A percentile compares a stretch with the other conserved stretches of the same genome.
Conservation (phyloP, 768 basidiomycete genomes). For the Phlebiopsis gigantea region DNA sequence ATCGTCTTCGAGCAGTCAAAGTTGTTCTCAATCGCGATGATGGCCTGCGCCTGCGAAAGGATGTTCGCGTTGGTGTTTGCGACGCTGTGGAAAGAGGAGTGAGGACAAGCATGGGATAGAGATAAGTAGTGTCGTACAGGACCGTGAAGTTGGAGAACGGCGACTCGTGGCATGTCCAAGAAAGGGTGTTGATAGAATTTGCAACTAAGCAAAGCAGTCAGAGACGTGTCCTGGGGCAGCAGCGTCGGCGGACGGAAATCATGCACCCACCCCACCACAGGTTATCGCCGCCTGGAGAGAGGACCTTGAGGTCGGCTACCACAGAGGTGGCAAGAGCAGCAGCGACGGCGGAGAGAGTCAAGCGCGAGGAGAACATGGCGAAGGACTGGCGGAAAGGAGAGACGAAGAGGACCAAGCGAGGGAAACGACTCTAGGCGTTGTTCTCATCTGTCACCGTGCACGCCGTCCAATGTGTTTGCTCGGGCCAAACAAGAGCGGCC, state of each 20-base stretch:
- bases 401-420: neutral
- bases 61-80: conserved; percentile 38
- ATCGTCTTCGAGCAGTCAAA: conserved; percentile 55
- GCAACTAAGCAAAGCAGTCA: conserved; percentile 38
- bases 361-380: conserved; percentile 29
- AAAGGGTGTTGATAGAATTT: conserved; percentile 47
- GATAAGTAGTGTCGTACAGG: conserved; percentile 32
- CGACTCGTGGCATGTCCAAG: conserved; percentile 48
- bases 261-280: conserved; percentile 58
- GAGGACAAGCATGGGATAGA: conserved; percentile 5
- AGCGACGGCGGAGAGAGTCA: conserved; percentile 29
- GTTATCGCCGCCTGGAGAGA: conserved; percentile 35
- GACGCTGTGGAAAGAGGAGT: conserved; percentile 29
- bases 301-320: conserved; percentile 39
- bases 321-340: conserved; percentile 35
- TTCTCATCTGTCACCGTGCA: neutral
- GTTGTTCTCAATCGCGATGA: conserved; percentile 48
- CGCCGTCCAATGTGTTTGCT: neutral
- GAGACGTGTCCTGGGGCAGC: neutral
- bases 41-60: conserved; percentile 36
- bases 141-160: conserved; percentile 42
- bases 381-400: conserved; percentile 6
- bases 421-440: neutral
- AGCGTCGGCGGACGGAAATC: neutral
- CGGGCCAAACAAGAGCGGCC: neutral